Evolutionary conservation across 2,329 filamentous ascomycete species (phyloP), one percentile per base, ranked within the genome.

Genomic region (Xylariales sp.): DNA sequence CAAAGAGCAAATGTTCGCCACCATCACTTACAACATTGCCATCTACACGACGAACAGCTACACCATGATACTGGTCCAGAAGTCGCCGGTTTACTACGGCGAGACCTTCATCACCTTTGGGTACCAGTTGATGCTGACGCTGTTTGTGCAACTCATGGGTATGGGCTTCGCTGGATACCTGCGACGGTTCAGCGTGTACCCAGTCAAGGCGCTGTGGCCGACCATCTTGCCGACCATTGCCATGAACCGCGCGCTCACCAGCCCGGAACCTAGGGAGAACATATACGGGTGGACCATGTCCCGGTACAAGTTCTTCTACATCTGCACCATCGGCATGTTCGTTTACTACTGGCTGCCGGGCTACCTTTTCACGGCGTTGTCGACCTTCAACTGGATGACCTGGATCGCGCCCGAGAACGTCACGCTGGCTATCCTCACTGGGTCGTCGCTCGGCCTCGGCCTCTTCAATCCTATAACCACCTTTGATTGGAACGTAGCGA

Each of bases 311-410:
- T 60, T 66, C n/a, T 70, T 62, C 48, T 68, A 67, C 48, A 60
- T 61, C 30, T 56, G 63, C 18, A 49, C 49, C 6, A 69, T 64
- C 31, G 50, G 66, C 33, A 52, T 53, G 10, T 65, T 66, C 28
- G 30, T 70, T 16, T 73, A 67, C 52, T 72, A 68, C 49, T 72
- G 67, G 67, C 53, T 73, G 10, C 69, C 69, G 0, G 60, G 61
- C n/a, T 68, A 61, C 31, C 51, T 72, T 3, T 72, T 70, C 47
- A 59, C 53, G 0, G 65, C 62, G 2, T 51, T 72, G 3, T 57
- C 57, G 13, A 56, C 61, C 1, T 72, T 73, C 51, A 66, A 66
- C 49, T 73, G 68, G 67, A 70, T 71, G 57, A 66, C 66, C 0
- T 72, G 68, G 69, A 70, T 72, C n/a, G 53, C 66, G 1, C 69